These are phyloP conservation scores for Serpula lacrymans DNA, from an alignment of 768 basidiomycete genomes.

Conservation along the genomic window DNA sequence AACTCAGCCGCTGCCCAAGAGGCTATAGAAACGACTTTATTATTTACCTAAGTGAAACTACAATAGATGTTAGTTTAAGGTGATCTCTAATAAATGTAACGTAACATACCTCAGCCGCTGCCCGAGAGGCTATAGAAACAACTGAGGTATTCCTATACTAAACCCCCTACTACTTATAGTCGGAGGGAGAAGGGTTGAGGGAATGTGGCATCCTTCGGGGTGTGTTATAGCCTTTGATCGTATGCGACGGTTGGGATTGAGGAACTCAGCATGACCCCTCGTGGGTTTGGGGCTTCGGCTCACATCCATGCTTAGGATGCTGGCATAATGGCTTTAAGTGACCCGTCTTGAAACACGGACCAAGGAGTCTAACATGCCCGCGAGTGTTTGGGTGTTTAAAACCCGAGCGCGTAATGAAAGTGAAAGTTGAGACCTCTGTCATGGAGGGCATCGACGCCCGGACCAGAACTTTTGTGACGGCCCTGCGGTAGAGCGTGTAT, in stretches of 20 bases:
- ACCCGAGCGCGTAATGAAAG: slow-evolving; percentile 69
- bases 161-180: no score
- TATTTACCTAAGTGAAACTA: no score
- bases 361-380: slow-evolving; percentile 84
- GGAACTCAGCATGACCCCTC: slow-evolving; percentile 58
- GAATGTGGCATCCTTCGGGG: slow-evolving; percentile 60
- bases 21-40: no score
- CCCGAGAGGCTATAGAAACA: no score
- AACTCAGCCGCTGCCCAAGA: no score
- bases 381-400: slow-evolving; percentile 72
- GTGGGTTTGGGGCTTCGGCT: slow-evolving; percentile 45
- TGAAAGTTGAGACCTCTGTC: slow-evolving; percentile 63
- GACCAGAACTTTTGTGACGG: slow-evolving; percentile 71
- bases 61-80: no score
- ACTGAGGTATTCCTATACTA: no score
- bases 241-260: slow-evolving; percentile 57
- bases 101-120: no score
- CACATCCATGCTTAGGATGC: slow-evolving; percentile 67
- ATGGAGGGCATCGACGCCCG: slow-evolving; percentile 71
- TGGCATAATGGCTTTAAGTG: slow-evolving; percentile 77
- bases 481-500: slow-evolving; percentile 80
- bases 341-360: slow-evolving; percentile 85
- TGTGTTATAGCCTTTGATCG: slow-evolving; percentile 63
- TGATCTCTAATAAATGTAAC: no score
- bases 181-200: slow-evolving; percentile 55